These are phyloP conservation scores for Pythium angustatum DNA, from an alignment of 352 stramenopile genomes.

Conservation along the genomic window DNA sequence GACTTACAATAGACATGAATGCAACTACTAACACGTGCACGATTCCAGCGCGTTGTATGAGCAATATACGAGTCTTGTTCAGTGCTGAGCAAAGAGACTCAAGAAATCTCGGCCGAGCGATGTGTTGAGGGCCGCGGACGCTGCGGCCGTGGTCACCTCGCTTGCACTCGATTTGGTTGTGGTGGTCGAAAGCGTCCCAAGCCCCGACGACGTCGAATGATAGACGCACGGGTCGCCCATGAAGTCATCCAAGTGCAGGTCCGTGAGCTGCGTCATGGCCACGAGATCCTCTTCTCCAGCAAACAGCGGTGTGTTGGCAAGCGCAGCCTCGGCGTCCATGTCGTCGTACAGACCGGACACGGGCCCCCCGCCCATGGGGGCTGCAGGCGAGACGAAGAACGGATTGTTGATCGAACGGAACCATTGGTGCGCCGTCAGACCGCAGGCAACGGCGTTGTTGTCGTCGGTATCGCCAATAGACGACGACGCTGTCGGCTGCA, in stretches of 20 bases:
- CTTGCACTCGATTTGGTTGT: too few relatives aligned
- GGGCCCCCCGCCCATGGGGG: background rate
- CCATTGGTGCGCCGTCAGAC: slow-evolving; percentile 40
- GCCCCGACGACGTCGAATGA: slow-evolving; percentile 7
- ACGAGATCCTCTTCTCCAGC: slow-evolving; percentile 51
- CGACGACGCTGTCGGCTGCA: slow-evolving; percentile 22
- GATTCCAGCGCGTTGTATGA: too few relatives aligned
- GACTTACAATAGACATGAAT: too few relatives aligned
- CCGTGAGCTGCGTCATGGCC: slow-evolving; percentile 54
- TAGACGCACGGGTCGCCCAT: slow-evolving; percentile 36
- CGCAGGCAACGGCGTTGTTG: slow-evolving; percentile 2
- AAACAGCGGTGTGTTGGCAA: slow-evolving; percentile 68
- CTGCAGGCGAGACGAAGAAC: slow-evolving; percentile 39
- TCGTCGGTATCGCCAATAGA: background rate
- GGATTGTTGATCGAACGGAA: slow-evolving; percentile 56
- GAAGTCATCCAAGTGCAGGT: slow-evolving; percentile 73
- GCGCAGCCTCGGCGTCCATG: slow-evolving; percentile 71
- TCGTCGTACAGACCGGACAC: slow-evolving; percentile 25
- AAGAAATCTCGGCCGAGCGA: slow-evolving; percentile 79
- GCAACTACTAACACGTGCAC: background rate
- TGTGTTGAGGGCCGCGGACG: slow-evolving; percentile 48
- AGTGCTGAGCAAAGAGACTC: slow-evolving; percentile 79
- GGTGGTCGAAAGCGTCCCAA: too few relatives aligned
- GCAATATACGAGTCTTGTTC: slow-evolving; percentile 13
- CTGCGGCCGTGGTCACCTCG: background rate